These are phyloP conservation scores for Phytophthora cryptogea DNA, from an alignment of 352 stramenopile species.

Conservation along the genomic window DNA sequence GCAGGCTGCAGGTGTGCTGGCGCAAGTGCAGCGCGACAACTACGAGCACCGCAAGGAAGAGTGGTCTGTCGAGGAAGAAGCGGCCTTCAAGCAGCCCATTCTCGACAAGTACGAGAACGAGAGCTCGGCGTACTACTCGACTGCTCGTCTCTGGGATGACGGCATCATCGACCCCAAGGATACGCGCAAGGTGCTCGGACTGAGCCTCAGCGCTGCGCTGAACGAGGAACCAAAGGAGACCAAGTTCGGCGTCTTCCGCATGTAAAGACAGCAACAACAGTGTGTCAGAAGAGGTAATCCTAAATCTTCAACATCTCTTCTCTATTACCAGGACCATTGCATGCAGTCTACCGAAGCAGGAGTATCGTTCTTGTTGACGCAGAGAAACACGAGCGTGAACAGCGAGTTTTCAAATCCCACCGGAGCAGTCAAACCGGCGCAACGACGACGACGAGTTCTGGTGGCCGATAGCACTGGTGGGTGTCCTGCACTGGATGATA, in stretches of 20 bases:
- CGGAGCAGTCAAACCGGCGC: conserved; percentile 18
- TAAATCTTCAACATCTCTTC: conserved; percentile 25
- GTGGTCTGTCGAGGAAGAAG: conserved; percentile 84
- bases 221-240: conserved; percentile 81
- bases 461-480: conserved; percentile 8
- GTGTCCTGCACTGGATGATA: conserved; percentile 15
- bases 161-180: conserved; percentile 97
- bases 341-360: conserved; percentile 26
- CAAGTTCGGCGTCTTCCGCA: conserved; percentile 97
- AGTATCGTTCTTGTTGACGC: conserved; percentile 15
- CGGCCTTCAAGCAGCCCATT: conserved; percentile 95
- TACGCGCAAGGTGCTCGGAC: conserved; percentile 86
- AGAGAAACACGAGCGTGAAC: conserved; percentile 18
- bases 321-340: conserved; percentile 23
- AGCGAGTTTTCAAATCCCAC: conserved; percentile 10
- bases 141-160: conserved; percentile 97
- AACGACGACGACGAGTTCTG: conserved; percentile 11
- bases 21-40: conserved; percentile 94
- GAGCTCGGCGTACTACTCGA: conserved; percentile 95
- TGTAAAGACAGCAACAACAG: conserved; percentile 56
- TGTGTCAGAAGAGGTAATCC: conserved; percentile 7
- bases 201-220: conserved; percentile 76
- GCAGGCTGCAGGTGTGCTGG: conserved; percentile 95
- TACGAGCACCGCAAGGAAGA: conserved; percentile 67
- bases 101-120: conserved; percentile 96